Conservation (phyloP, 176 grass and related monocot genomes). For the Avena atlantica region DNA sequence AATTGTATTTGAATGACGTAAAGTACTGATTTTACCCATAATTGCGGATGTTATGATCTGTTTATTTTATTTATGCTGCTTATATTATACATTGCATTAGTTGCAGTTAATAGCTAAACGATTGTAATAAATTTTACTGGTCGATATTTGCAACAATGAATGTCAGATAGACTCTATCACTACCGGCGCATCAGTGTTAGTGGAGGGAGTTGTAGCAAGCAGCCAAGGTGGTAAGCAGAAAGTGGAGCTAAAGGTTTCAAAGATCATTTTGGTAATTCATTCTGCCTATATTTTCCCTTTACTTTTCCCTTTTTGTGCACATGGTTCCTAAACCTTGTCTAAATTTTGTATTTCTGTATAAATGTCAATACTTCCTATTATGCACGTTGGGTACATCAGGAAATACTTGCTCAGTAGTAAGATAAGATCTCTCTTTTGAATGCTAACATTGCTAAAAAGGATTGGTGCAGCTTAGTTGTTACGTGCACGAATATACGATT, state of each 20-base stretch:
- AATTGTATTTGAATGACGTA: conserved; percentile 21
- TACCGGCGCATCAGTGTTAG: conserved; percentile 81
- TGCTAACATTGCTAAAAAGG: conserved; percentile 15
- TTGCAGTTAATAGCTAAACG: conserved; percentile 30
- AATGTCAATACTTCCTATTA: conserved; percentile 16
- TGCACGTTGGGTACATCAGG: not conserved
- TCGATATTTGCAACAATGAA: conserved; percentile 42
- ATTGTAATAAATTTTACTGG: conserved; percentile 26
- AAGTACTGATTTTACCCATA: conserved; percentile 31
- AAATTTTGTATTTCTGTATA: not conserved
- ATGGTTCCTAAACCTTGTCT: not conserved
- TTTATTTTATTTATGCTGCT: not conserved
- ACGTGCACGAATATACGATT: not conserved
- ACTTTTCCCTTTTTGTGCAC: not conserved
- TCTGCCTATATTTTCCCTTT: conserved; percentile 29
- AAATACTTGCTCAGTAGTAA: conserved; percentile 17
- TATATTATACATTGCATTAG: conserved; percentile 20
- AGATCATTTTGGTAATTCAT: conserved; percentile 74
- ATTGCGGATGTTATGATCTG: not conserved
- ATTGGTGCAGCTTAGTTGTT: not conserved
- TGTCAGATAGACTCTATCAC: conserved; percentile 90
- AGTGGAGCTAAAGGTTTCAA: conserved; percentile 90
- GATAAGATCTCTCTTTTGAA: conserved; percentile 32
- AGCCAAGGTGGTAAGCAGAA: conserved; percentile 98
- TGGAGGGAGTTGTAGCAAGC: conserved; percentile 78